Evolutionary conservation across 1,284 basidiomycete species (phyloP).

Genomic region (Chiua sp.): DNA sequence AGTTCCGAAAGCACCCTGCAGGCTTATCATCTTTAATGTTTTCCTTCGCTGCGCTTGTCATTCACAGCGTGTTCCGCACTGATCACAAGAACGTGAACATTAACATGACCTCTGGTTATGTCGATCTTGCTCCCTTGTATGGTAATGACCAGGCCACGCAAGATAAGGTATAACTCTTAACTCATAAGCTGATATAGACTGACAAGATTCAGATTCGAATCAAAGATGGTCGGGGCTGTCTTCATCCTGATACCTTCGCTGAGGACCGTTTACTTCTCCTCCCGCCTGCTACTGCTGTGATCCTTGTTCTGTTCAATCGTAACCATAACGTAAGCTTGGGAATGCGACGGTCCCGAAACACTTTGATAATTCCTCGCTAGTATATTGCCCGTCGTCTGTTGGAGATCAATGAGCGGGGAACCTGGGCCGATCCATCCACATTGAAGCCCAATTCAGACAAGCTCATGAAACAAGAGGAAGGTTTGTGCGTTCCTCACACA

Average conservation of each 20-base stretch:
- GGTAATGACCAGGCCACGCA: conserved; percentile 70
- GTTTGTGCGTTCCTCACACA: conserved; percentile 14
- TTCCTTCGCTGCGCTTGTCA: conserved; percentile 81
- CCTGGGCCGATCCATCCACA: conserved; percentile 55
- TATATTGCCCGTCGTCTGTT: conserved; percentile 81
- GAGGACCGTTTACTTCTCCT: conserved; percentile 82
- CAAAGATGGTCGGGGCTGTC: conserved; percentile 66
- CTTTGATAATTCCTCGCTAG: conserved; percentile 42
- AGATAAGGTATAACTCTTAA: conserved; percentile 47
- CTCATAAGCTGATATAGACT: neutral
- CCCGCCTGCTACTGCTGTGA: conserved; percentile 74
- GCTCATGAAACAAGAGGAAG: conserved; percentile 68
- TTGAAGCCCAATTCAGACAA: conserved; percentile 42
- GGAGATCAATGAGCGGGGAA: conserved; percentile 78
- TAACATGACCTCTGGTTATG: conserved; percentile 88
- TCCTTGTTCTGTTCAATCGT: conserved; percentile 81
- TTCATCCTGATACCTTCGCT: conserved; percentile 76
- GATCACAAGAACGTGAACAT: conserved; percentile 67
- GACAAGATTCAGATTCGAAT: conserved; percentile 42
- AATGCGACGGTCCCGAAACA: neutral
- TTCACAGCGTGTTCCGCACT: conserved; percentile 82
- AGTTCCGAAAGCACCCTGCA: conserved; percentile 80
- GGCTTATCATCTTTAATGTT: conserved; percentile 84
- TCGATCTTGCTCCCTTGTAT: conserved; percentile 84
- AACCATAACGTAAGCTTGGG: conserved; percentile 78